Conservation (phyloP, 176 grass and related monocot species). For the Cocos nucifera region DNA sequence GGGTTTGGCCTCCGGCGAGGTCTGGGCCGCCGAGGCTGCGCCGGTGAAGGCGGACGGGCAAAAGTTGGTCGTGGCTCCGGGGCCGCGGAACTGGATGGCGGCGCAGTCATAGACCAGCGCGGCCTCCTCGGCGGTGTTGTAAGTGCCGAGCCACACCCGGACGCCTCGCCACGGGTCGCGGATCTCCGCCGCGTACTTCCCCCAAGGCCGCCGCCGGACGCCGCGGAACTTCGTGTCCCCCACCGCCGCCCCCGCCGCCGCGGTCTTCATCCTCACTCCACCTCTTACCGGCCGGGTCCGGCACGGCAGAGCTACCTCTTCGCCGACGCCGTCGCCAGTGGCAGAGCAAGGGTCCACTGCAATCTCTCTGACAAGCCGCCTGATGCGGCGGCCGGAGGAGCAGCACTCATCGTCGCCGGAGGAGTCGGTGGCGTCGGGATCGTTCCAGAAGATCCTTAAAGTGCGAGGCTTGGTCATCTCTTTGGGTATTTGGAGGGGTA, state of each 20-base stretch:
- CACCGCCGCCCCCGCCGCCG: neutral
- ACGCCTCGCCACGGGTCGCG: constrained; percentile 33
- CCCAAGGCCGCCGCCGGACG: constrained; percentile 36
- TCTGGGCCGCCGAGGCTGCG: neutral
- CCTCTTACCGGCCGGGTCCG: too few species aligned
- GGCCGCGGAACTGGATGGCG: constrained; percentile 26
- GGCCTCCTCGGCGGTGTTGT: constrained; percentile 32
- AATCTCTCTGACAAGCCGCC: constrained; percentile 22
- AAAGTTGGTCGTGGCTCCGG: constrained; percentile 28
- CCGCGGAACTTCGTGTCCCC: constrained; percentile 26
- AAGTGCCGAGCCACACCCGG: constrained; percentile 37
- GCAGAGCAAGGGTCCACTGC: neutral
- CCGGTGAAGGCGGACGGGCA: constrained; percentile 1
- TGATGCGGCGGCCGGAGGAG: neutral
- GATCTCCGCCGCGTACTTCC: constrained; percentile 43
- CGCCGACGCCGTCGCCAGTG: neutral
- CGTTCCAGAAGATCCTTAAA: constrained; percentile 37
- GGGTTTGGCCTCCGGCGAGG: constrained; percentile 3
- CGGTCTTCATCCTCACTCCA: constrained; percentile 6
- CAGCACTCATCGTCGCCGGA: constrained; percentile 25
- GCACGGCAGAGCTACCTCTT: too few species aligned
- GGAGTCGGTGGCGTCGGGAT: constrained; percentile 34
- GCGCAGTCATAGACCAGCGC: constrained; percentile 34
- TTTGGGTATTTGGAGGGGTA: neutral
- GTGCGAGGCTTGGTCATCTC: constrained; percentile 32